A percentile compares a stretch with the other conserved stretches of the same genome.
Conservation (phyloP, 352 stramenopile species). For the Globisporangium okanoganense region DNA sequence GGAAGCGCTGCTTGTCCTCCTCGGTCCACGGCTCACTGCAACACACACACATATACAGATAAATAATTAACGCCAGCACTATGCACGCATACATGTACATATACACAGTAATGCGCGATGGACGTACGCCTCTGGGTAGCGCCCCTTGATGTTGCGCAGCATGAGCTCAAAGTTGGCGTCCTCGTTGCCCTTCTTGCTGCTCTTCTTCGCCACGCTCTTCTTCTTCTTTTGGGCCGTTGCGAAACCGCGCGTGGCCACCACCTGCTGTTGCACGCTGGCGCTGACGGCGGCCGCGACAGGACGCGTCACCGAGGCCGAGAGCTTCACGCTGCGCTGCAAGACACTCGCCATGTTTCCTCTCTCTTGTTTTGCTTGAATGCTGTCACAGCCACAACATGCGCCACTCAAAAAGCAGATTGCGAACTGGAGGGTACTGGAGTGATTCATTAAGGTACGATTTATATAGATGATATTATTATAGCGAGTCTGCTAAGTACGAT, state of each 20-base stretch:
- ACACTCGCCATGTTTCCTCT: conserved; percentile 3
- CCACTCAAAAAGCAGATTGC: background rate
- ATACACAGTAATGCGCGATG: background rate
- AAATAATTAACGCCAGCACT: background rate
- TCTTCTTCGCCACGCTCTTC: conserved; percentile 14
- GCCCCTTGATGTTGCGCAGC: conserved; percentile 74
- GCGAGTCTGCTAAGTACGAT: background rate
- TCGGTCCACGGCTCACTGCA: conserved; percentile 72
- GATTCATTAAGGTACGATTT: background rate
- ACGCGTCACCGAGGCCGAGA: background rate
- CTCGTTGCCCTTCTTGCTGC: conserved; percentile 18
- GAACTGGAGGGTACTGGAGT: background rate
- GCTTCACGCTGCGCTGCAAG: conserved; percentile 14
- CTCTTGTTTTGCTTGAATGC: background rate
- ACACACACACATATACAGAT: conserved; percentile 1
- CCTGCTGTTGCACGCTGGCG: conserved; percentile 4
- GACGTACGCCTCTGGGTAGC: conserved; percentile 69
- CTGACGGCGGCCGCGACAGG: background rate
- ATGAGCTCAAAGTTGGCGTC: conserved; percentile 85
- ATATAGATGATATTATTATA: no score
- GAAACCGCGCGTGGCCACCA: conserved; percentile 7
- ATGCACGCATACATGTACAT: background rate
- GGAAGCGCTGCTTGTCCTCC: conserved; percentile 71
- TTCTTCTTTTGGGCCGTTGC: conserved; percentile 12
- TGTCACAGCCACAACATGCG: background rate